Conservation (phyloP, 768 basidiomycete species). For the Lyophyllum decastes region DNA sequence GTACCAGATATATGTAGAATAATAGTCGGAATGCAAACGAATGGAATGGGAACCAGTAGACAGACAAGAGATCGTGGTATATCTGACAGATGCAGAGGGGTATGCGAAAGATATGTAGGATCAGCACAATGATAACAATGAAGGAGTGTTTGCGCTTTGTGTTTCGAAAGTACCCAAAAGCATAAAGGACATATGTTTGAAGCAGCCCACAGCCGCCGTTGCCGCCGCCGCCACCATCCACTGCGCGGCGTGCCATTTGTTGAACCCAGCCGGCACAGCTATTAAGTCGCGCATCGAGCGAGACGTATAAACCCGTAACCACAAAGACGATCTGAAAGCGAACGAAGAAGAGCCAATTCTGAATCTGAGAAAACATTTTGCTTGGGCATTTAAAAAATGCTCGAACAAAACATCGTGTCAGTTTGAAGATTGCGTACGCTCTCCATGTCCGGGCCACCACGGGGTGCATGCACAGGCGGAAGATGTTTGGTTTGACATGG, state of each 20-base stretch:
- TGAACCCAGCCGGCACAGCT: not conserved
- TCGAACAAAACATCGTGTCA: not conserved
- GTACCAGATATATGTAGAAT: not conserved
- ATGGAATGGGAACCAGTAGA: not conserved
- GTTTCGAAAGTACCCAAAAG: not conserved
- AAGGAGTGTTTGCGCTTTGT: not conserved
- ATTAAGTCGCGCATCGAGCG: not conserved
- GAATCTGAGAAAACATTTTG: not conserved
- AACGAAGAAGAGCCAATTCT: not conserved
- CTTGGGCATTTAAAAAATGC: not conserved
- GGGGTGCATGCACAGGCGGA: not conserved
- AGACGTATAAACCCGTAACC: not conserved
- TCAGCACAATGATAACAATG: not conserved
- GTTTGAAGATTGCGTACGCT: not conserved
- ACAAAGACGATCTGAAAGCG: not conserved
- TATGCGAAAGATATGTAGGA: not conserved
- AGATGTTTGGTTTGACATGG: not conserved
- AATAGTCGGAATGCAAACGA: not conserved
- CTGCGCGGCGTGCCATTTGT: not conserved
- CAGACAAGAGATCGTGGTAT: not conserved
- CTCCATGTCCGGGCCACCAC: not conserved
- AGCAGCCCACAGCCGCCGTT: not conserved
- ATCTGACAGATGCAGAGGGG: not conserved
- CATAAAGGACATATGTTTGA: not conserved
- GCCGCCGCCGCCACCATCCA: not conserved